Evolutionary conservation across 176 grass and related monocot species (phyloP).

Genomic region (Saccharum officinarum): DNA sequence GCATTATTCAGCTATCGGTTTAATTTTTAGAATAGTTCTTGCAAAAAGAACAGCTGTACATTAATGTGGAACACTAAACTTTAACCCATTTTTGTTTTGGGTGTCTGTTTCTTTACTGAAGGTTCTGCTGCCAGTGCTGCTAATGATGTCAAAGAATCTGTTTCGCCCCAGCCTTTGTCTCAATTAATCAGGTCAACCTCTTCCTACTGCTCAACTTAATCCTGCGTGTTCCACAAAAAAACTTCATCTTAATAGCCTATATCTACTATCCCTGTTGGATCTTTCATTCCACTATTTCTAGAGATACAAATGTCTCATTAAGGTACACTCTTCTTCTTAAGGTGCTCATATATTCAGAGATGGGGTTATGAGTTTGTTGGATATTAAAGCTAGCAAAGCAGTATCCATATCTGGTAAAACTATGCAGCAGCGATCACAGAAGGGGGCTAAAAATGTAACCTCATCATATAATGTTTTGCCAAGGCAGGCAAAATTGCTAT

Average conservation of each 20-base stretch:
- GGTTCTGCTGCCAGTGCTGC: slow-evolving; percentile 31
- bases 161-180: slow-evolving; percentile 59
- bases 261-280: background rate
- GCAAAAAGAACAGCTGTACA: background rate
- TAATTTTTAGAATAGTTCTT: background rate
- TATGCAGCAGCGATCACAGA: slow-evolving; percentile 52
- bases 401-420: slow-evolving; percentile 50
- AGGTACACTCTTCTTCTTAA: slow-evolving; percentile 39
- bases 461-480: too few relatives aligned
- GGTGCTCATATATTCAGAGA: slow-evolving; percentile 83
- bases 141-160: slow-evolving; percentile 45
- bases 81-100: background rate
- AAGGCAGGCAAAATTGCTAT: slow-evolving; percentile 71
- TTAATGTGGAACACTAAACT: background rate
- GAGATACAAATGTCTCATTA: slow-evolving; percentile 27
- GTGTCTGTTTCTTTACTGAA: slow-evolving; percentile 3
- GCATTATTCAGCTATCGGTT: background rate
- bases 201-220: background rate
- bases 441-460: slow-evolving; percentile 55
- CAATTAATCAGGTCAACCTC: slow-evolving; percentile 58
- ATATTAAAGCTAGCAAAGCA: slow-evolving; percentile 78
- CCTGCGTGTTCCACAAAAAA: too few relatives aligned
- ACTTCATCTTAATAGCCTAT: background rate
- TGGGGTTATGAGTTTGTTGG: slow-evolving; percentile 78
- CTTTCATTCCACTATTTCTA: background rate